Base-by-base conservation (phyloP, 1,284 basidiomycete species). In the Pseudomicrostroma phylloplanum region DNA sequence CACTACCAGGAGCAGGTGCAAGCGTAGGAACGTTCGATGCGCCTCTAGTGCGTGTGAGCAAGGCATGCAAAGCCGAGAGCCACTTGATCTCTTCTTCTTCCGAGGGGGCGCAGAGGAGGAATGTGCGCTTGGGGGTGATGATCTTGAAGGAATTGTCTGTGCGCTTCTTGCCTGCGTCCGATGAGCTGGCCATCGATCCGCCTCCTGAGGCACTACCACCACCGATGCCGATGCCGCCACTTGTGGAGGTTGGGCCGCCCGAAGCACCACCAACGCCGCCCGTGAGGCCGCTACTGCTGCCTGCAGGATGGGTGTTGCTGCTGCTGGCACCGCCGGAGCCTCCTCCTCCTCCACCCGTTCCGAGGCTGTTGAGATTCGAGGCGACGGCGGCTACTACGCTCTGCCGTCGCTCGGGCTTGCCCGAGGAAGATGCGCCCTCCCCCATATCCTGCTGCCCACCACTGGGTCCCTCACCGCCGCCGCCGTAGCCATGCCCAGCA, bases 11-110 rank as follows among this genome's bases (percentile, higher is more conserved):
- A 4, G 30, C 30, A 36, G 4, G 3, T 9, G 30, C 9, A 36
- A 3, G 4, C 30, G 30, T 9, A 36, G 4, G 3, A 9, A 36
- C 30, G 30, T 9, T 36, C 30, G 30, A 36, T 36, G 30, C 30
- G 30, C 43, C 90, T 89, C 89, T 91, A 76, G 15, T 65, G 13
- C 58, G 83, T 13, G 88, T 88, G 68, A 97, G 87, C 72, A 97
- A 83, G 67, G 92, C 92, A 59, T 91, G 87, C 55, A 98, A 86
- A 9, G 93, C 92, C 54, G 91, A 91, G 49, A 98, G 83, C 96
- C 96, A 99, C 79, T 90, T 90, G 80, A 98, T 96, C 82, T 98
- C 96, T 72, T 98, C 94, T 72, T 97, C 96, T 80, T 98, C 96
- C 61, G 86, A 89, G 2, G 96, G 94, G 11, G 94, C 96, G 73